Base-by-base conservation (phyloP, 2,329 filamentous ascomycete species). In the Sporothrix brunneoviolacea region DNA sequence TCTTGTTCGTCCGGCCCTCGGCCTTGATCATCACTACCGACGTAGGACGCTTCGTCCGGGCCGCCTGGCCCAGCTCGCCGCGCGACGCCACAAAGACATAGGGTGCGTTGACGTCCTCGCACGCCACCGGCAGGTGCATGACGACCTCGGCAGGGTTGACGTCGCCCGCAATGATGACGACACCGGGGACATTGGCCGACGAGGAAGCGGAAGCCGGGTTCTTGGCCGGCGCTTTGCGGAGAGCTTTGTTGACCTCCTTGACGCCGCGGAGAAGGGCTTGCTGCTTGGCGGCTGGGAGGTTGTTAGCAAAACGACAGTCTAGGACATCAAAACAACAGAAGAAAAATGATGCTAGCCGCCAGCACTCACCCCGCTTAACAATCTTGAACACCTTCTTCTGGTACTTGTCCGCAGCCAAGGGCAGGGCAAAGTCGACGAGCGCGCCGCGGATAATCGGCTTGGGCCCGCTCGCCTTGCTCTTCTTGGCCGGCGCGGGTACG, bases 141-240 rank as follows among this genome's bases (percentile, higher is more conserved):
- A 98, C 96, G 68, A 98, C 93, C 70, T 98, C 93, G 84, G 93
- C 91, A 58, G 93, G 93, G 48, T 88, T 95, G 74, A 98, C 97
- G 71, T 98, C 93, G 61, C 88, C 93, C 32, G 93, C 93, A 60
- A 98, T 88, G 67, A 98, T 77, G 62, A 96, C 89, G 59, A 98
- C 79, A 59, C 83, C 79, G 39, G 87, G 83, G 63, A 83, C 75
- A 16, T 55, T 53, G 39, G 56, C 53, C 48, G 78, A 68, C 47
- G 79, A 74, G 16, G 36, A 22, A 1, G 50, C 50, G 32, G 80
- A 74, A 58, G 80, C 77, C 54, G 82, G 78, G n/a, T 82, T 79
- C 51, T 83, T 79, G 60, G 81, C 70, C 52, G 87, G 78, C 13
- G 89, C 91, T 75, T 97, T 97, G 75, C 93, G 90, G 61, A 98